Conservation (phyloP, 345 rosid species). For the Bretschneidera sinensis region DNA sequence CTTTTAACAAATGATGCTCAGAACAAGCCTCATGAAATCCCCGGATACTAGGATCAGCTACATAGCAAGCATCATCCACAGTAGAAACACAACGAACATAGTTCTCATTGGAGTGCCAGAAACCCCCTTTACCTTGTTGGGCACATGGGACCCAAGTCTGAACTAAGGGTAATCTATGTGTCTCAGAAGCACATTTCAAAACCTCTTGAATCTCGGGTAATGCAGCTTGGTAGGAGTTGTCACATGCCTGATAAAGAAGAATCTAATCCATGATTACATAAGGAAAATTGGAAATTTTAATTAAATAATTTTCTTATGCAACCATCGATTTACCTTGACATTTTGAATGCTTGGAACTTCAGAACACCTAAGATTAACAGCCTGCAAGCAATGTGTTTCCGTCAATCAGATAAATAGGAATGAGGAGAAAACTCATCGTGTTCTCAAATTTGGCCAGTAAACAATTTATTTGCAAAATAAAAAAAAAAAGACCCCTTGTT, state of each 20-base stretch:
- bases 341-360: slow-evolving; percentile 32
- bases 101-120: slow-evolving; percentile 76
- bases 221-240: slow-evolving; percentile 57
- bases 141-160: slow-evolving; percentile 81
- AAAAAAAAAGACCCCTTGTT: no score
- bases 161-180: slow-evolving; percentile 75
- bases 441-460: neutral
- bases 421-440: neutral
- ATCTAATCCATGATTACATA: slow-evolving; percentile 11
- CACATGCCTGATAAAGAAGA: slow-evolving; percentile 38
- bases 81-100: slow-evolving; percentile 70
- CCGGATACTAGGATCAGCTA: slow-evolving; percentile 47
- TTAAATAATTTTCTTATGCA: slow-evolving; percentile 6
- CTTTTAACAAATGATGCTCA: slow-evolving; percentile 87
- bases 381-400: slow-evolving; percentile 36
- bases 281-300: slow-evolving; percentile 1
- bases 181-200: slow-evolving; percentile 67
- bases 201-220: slow-evolving; percentile 74
- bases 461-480: neutral
- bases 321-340: slow-evolving; percentile 46
- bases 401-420: neutral
- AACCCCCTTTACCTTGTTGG: slow-evolving; percentile 76
- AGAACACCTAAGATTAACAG: slow-evolving; percentile 77
- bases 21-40: slow-evolving; percentile 90
- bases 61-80: slow-evolving; percentile 64